phyloP scores from a whole-genome alignment of 1,284 basidiomycete genomes.

The Athelia psychrophila region DNA sequence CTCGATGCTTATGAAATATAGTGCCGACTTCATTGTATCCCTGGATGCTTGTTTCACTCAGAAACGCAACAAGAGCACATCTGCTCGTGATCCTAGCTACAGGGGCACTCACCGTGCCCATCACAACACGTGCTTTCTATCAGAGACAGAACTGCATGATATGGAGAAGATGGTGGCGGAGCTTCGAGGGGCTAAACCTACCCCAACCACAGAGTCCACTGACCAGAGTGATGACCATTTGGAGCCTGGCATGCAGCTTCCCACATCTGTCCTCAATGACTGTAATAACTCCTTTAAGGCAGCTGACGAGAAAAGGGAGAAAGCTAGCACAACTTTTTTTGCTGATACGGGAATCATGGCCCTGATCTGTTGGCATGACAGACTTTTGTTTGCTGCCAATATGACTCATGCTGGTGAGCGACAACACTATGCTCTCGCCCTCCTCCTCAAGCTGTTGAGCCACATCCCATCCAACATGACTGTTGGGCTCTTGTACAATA shows the following conservation, averaged over 20 bases:
- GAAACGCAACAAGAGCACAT: slow-evolving; percentile 3
- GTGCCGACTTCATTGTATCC: slow-evolving; percentile 7
- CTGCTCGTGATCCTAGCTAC: not conserved
- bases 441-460: slow-evolving; percentile 14
- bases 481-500: slow-evolving; percentile 17
- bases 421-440: slow-evolving; percentile 17
- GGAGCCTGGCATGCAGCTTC: slow-evolving; percentile 5
- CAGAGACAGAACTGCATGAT: slow-evolving; percentile 1
- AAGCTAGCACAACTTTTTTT: slow-evolving; percentile 15
- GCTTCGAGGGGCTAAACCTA: not conserved
- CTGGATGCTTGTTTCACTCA: slow-evolving; percentile 13
- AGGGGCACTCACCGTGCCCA: slow-evolving; percentile 2
- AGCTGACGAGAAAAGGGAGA: slow-evolving; percentile 15
- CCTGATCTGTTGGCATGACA: slow-evolving; percentile 20
- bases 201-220: not conserved
- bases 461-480: slow-evolving; percentile 12
- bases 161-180: not conserved
- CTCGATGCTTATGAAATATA: not conserved
- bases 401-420: slow-evolving; percentile 18
- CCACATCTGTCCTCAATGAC: slow-evolving; percentile 11
- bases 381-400: slow-evolving; percentile 18
- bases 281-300: slow-evolving; percentile 17
- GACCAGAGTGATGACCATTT: not conserved
- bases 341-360: slow-evolving; percentile 20
- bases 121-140: slow-evolving; percentile 10